Conservation (phyloP, 2,329 filamentous ascomycete species). For the Sphaerostilbella broomeana region DNA sequence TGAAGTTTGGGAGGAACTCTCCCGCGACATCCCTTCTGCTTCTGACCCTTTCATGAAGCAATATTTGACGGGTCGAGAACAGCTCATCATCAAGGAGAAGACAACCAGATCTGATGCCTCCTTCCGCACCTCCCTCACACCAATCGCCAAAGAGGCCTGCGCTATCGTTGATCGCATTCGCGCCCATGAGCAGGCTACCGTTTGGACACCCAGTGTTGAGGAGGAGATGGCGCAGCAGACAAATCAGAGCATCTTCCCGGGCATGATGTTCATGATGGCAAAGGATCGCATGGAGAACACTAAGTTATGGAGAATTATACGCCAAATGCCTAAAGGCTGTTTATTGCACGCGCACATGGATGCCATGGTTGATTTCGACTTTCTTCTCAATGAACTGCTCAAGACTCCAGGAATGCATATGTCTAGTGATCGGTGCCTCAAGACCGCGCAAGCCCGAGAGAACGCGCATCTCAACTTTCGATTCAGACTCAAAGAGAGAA, state of each 20-base stretch:
- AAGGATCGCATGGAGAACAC: conserved; percentile 82
- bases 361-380: conserved; percentile 85
- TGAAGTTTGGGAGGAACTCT: conserved; percentile 53
- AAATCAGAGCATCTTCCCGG: conserved; percentile 66
- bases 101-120: conserved; percentile 67
- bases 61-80: conserved; percentile 69
- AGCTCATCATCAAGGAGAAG: conserved; percentile 73
- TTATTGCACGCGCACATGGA: conserved; percentile 84
- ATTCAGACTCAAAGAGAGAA: conserved; percentile 43
- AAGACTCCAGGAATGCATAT: conserved; percentile 69
- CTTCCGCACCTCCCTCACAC: conserved; percentile 69
- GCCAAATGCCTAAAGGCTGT: conserved; percentile 81
- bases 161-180: conserved; percentile 75
- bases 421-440: conserved; percentile 51
- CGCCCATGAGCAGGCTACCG: conserved; percentile 63
- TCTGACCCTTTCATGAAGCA: conserved; percentile 74
- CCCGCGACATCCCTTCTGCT: conserved; percentile 47
- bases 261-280: conserved; percentile 88
- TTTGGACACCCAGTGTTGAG: conserved; percentile 72
- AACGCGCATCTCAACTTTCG: conserved; percentile 55
- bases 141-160: conserved; percentile 70
- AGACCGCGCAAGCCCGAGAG: conserved; percentile 44
- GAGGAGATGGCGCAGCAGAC: conserved; percentile 57
- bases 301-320: conserved; percentile 77
- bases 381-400: conserved; percentile 66